phyloP scores from a whole-genome alignment of 1,284 basidiomycete genomes.

The Malassezia japonica region DNA sequence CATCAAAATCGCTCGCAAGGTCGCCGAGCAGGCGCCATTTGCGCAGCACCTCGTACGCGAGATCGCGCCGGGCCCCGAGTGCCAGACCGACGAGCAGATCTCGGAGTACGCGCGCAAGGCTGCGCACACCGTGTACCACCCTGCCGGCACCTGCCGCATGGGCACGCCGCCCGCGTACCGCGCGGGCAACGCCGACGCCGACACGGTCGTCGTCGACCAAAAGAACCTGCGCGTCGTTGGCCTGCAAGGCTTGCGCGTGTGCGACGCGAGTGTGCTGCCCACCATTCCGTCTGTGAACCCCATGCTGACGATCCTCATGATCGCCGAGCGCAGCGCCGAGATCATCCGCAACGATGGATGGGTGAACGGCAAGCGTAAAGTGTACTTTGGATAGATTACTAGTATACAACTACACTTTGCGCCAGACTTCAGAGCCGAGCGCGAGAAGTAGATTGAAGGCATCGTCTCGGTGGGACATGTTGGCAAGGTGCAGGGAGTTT shows the following conservation, averaged over 20 bases:
- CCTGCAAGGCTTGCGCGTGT: constrained; percentile 36
- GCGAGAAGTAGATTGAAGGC: constrained; percentile 44
- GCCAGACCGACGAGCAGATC: constrained; percentile 43
- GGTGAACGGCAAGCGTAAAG: constrained; percentile 20
- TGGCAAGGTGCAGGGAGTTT: constrained; percentile 30
- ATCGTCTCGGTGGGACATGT: constrained; percentile 42
- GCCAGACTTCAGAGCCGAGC: constrained; percentile 20
- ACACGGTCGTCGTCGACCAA: constrained; percentile 39
- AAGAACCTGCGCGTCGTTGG: constrained; percentile 38
- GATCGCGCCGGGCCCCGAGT: constrained; percentile 45
- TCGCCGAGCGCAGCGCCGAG: constrained; percentile 45
- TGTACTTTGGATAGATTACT: neutral
- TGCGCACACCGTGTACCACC: constrained; percentile 49
- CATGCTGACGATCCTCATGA: constrained; percentile 36
- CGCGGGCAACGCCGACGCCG: constrained; percentile 10
- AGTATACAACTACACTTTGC: constrained; percentile 8
- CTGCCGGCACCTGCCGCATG: constrained; percentile 47
- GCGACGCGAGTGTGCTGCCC: constrained; percentile 46
- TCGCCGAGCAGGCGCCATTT: constrained; percentile 52
- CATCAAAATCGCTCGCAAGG: constrained; percentile 53
- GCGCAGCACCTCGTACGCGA: constrained; percentile 50
- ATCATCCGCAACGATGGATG: constrained; percentile 40
- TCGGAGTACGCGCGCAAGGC: constrained; percentile 43
- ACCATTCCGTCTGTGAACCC: constrained; percentile 43
- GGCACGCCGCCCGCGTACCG: constrained; percentile 27